These are phyloP conservation scores for Eutrema yunnanense DNA, from an alignment of 345 rosid species.

Conservation along the genomic window DNA sequence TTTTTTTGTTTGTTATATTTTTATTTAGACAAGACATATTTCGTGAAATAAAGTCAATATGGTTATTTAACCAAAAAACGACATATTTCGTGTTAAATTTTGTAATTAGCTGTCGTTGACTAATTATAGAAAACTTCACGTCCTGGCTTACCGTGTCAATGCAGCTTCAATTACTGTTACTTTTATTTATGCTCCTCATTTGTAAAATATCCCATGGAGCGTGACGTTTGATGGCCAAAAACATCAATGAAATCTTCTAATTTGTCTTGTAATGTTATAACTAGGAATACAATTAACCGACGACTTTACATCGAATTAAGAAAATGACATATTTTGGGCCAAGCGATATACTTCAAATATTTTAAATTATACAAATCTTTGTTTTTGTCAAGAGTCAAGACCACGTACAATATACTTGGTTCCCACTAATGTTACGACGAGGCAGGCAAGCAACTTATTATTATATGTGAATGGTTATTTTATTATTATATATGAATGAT, in stretches of 20 bases:
- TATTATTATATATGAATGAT: slow-evolving; percentile 12
- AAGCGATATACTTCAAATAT: background rate
- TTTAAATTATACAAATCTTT: background rate
- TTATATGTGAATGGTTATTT: slow-evolving; percentile 9
- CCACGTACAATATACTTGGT: slow-evolving; percentile 22
- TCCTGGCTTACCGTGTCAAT: background rate
- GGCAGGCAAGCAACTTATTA: slow-evolving; percentile 5
- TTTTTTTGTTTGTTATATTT: too few species aligned
- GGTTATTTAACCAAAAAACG: too few species aligned
- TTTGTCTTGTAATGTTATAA: background rate
- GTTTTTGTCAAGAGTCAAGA: background rate
- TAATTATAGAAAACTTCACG: background rate
- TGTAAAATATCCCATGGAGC: background rate
- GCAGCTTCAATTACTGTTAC: background rate
- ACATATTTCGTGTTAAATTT: background rate
- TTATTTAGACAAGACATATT: too few species aligned
- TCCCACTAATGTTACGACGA: slow-evolving; percentile 28
- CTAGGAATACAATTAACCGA: background rate
- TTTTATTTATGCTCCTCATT: background rate
- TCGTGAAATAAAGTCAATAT: too few species aligned
- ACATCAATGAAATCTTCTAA: background rate
- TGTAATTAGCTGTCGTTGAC: background rate
- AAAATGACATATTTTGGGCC: slow-evolving; percentile 2
- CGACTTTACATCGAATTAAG: slow-evolving; percentile 4
- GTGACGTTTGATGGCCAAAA: background rate